These are phyloP conservation scores for Heteromeles arbutifolia DNA, from an alignment of 306 rosid species.

Conservation along the genomic window DNA sequence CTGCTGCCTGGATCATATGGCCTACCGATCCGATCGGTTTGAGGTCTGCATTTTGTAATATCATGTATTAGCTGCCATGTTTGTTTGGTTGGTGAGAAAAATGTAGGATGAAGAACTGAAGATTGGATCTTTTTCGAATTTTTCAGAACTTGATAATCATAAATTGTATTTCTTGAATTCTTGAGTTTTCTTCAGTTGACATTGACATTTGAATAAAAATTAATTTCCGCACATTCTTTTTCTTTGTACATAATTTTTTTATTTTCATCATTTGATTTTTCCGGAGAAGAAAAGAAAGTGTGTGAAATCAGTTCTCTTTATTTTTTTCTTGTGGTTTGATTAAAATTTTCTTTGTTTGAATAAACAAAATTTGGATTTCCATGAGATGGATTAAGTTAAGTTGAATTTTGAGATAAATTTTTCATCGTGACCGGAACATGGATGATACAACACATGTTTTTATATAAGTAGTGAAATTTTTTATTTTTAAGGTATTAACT, in stretches of 20 bases:
- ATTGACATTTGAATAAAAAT: too few species aligned
- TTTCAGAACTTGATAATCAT: not conserved
- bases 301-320: not conserved
- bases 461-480: too few species aligned
- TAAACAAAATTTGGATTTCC: not conserved
- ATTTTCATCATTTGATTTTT: too few species aligned
- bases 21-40: not conserved
- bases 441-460: fast-evolving
- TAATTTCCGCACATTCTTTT: too few species aligned
- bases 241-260: too few species aligned
- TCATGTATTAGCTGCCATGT: not conserved
- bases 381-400: not conserved
- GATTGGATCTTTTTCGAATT: not conserved
- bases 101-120: not conserved
- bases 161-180: not conserved
- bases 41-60: not conserved
- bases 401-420: too few species aligned
- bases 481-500: too few species aligned
- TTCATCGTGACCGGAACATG: too few species aligned
- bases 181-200: not conserved
- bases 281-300: too few species aligned
- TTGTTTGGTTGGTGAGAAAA: constrained; percentile 4
- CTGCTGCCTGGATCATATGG: not conserved
- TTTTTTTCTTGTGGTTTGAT: not conserved
- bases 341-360: not conserved